These are phyloP conservation scores for Magnolia sinica DNA, from an alignment of 164 flowering plant species.

Conservation along the genomic window DNA sequence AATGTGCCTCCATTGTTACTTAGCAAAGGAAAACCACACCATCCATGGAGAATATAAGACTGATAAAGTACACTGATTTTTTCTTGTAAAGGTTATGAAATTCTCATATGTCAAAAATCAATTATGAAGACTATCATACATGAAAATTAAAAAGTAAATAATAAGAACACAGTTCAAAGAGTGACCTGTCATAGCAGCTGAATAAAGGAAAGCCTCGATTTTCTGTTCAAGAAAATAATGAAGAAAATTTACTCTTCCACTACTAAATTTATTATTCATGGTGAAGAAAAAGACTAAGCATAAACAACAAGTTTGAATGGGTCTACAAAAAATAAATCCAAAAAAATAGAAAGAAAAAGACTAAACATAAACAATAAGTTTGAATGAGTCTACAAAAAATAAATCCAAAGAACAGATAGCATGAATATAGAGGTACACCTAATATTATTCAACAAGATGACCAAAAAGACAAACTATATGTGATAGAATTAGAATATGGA, in stretches of 20 bases:
- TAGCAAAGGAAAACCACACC: too few relatives aligned
- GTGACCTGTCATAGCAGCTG: constrained; percentile 59
- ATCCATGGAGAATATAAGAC: too few relatives aligned
- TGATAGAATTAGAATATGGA: neutral
- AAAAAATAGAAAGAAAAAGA: neutral
- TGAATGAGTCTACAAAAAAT: too few relatives aligned
- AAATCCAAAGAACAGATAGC: neutral
- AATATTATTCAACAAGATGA: neutral
- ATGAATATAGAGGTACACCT: neutral
- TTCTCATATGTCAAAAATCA: too few relatives aligned
- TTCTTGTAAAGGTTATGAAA: too few relatives aligned
- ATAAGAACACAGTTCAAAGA: neutral
- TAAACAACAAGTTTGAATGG: too few relatives aligned
- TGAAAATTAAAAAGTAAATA: neutral
- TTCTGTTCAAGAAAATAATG: constrained; percentile 42
- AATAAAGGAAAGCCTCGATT: constrained; percentile 45
- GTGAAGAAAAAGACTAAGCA: neutral
- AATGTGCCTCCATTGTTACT: too few relatives aligned
- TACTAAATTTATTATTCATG: neutral
- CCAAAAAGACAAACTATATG: neutral
- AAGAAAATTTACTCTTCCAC: neutral
- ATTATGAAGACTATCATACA: neutral
- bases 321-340: too few relatives aligned
- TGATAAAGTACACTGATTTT: too few relatives aligned
- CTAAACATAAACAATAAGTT: neutral